Evolutionary conservation across 192 early-diverging fungal species (phyloP), one percentile per base, ranked within the genome.

Genomic region (Paraglomus occultum): DNA sequence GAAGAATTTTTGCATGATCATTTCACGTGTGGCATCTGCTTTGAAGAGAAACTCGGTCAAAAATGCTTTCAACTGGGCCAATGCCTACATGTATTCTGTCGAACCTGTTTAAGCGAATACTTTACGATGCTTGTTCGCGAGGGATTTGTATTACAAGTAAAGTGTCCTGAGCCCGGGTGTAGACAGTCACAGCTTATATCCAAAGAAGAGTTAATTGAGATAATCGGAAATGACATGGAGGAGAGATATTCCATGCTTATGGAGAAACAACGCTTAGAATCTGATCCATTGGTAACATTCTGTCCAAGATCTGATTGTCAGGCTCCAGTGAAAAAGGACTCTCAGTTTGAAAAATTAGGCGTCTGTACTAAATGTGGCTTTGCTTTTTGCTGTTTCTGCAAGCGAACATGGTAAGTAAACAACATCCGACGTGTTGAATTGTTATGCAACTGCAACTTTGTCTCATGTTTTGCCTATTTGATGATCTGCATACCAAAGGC

Each of bases 81-180:
- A 23, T 74, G 67, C 53, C 48, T 66, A 59, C 74, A 75, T 49
- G 74, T 75, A 14, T 75, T 75, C 51, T 75, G 74, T 52, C 50
- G 59, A 59, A 20, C 49, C 0, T 75, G 74, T 54, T 38, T 75
- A 20, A 40, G 61, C 20, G 64, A 63, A 42, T 75, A 75, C 60
- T 75, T 75, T 61, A 15, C 12, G 14, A 75, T 75, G 70, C 51
- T 75, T 20, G 72, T 75, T 44, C 60, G 70, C 7, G 74, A 75
- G 55, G 74, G 74, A 4, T 39, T 72, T 31, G 38, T 71, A 8
- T 39, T 40, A 20, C 74, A 75, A 70, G 70, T 75, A 18, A 62
- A 65, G 9, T 75, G 74, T 48, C 74, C 74, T 11, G 74, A 75
- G 40, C 62, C 55, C 47, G 69, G 71, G n/a, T 75, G 74, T n/a